Conservation (phyloP, 2,329 filamentous ascomycete genomes). For the Botrytis hyacinthi region DNA sequence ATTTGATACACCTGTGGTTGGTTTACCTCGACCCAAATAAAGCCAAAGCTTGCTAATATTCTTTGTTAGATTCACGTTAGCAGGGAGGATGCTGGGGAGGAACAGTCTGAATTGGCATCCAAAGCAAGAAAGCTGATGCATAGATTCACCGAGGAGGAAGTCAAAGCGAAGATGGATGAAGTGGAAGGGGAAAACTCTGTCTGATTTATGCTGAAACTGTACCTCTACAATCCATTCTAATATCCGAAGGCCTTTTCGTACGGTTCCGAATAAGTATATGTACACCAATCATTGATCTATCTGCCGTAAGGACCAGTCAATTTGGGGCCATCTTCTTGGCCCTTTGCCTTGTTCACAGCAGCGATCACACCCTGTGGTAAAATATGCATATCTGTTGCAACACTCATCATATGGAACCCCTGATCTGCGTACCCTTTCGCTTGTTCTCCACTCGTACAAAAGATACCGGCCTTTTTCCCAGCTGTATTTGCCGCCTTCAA, state of each 20-base stretch:
- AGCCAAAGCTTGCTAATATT: conserved; percentile 1
- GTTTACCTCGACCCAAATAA: conserved; percentile 19
- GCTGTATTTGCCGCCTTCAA: conserved; percentile 56
- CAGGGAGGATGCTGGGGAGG: conserved; percentile 49
- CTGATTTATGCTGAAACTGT: conserved; percentile 1
- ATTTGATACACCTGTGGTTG: conserved; percentile 76
- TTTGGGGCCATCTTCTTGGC: conserved; percentile 36
- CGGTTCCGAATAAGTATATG: neutral
- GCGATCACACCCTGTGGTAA: conserved; percentile 48
- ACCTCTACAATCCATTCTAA: neutral
- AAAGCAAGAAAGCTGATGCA: conserved; percentile 72
- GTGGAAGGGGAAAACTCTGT: conserved; percentile 21
- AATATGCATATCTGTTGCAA: conserved; percentile 55
- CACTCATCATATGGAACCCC: conserved; percentile 62
- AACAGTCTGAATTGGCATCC: conserved; percentile 43
- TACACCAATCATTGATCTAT: conserved; percentile 20
- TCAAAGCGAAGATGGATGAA: conserved; percentile 66
- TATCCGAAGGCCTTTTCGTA: neutral
- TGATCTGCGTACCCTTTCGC: conserved; percentile 53
- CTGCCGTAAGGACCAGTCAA: conserved; percentile 37
- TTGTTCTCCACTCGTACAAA: conserved; percentile 55
- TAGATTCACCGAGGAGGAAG: conserved; percentile 65
- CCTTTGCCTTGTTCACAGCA: conserved; percentile 49
- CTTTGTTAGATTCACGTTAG: conserved; percentile 56
- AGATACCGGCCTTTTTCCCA: conserved; percentile 66